These are phyloP conservation scores for Phoma herbarum DNA, from an alignment of 2,329 filamentous ascomycete species.

Conservation along the genomic window DNA sequence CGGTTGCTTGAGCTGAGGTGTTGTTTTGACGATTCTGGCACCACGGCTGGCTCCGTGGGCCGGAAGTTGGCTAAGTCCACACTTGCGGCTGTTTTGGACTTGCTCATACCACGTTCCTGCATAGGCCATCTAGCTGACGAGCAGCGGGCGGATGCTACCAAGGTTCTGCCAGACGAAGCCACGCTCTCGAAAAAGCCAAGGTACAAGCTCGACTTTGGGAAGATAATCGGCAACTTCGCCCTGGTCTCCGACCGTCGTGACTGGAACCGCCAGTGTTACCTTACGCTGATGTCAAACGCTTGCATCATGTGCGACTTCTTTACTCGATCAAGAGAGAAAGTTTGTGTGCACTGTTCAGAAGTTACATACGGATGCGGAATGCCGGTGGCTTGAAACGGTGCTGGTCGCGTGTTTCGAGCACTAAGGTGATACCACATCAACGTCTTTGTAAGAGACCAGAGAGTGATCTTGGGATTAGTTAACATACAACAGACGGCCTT, in stretches of 20 bases:
- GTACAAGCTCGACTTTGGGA: slow-evolving; percentile 2
- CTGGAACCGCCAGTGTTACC: slow-evolving; percentile 7
- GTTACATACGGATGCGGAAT: neutral
- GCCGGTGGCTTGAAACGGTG: slow-evolving; percentile 11
- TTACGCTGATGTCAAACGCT: slow-evolving; percentile 5
- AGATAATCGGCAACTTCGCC: neutral
- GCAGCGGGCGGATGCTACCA: slow-evolving; percentile 10
- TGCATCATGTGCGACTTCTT: slow-evolving; percentile 10
- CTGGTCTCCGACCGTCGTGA: slow-evolving; percentile 1
- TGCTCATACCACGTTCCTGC: slow-evolving; percentile 15
- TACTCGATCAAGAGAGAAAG: slow-evolving; percentile 2
- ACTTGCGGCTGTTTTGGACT: slow-evolving; percentile 10
- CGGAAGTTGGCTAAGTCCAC: slow-evolving; percentile 6
- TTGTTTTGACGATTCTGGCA: neutral
- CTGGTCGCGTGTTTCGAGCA: slow-evolving; percentile 10
- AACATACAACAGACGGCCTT: neutral
- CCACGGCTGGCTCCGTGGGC: neutral
- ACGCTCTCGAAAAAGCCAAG: slow-evolving; percentile 1
- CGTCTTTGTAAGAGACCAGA: slow-evolving; percentile 4
- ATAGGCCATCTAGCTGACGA: slow-evolving; percentile 8
- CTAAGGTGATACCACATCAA: neutral
- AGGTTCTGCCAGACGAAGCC: slow-evolving; percentile 3
- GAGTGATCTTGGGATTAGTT: slow-evolving; percentile 1
- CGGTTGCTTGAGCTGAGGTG: slow-evolving; percentile 1
- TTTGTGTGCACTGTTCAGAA: slow-evolving; percentile 4